These are phyloP conservation scores for Didymella pinodella DNA, from an alignment of 2,329 filamentous ascomycete species.

Conservation along the genomic window DNA sequence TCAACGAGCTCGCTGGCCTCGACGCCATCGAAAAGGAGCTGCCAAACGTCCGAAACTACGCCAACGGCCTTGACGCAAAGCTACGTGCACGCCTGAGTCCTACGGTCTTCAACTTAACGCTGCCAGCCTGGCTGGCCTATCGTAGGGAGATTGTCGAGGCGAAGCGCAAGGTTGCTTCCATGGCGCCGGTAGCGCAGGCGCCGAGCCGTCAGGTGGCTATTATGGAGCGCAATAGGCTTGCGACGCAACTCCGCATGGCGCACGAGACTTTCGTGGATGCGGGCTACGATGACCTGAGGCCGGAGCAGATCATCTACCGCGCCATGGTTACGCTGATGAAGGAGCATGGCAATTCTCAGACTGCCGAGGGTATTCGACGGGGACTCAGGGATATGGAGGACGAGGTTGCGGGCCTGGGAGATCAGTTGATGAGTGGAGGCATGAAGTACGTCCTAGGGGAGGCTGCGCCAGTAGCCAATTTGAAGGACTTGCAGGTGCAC, in stretches of 20 bases:
- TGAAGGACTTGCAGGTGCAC: conserved; percentile 1
- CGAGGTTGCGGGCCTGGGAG: conserved; percentile 1
- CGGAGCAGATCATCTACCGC: conserved; percentile 12
- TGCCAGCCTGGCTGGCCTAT: conserved; percentile 12
- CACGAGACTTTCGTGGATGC: conserved; percentile 9
- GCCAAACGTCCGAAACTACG: background rate
- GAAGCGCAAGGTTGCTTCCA: background rate
- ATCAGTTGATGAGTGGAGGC: conserved; percentile 10
- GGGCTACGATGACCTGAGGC: background rate
- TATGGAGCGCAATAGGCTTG: conserved; percentile 10
- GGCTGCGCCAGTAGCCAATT: background rate
- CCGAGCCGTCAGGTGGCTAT: conserved; percentile 5
- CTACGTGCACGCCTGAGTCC: background rate
- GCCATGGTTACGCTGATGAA: conserved; percentile 1
- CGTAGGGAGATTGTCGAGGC: conserved; percentile 4
- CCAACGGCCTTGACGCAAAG: background rate
- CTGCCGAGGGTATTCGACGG: background rate
- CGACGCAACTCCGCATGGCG: conserved; percentile 4
- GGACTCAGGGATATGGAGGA: conserved; percentile 9
- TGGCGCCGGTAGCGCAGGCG: background rate
- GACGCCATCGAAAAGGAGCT: background rate
- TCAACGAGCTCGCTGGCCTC: conserved; percentile 10
- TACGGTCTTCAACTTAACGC: conserved; percentile 3
- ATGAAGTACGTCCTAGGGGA: conserved; percentile 3
- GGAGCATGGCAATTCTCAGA: background rate